Evolutionary conservation across 176 grass and related monocot species (phyloP).

Genomic region (Bothriochloa decipiens): DNA sequence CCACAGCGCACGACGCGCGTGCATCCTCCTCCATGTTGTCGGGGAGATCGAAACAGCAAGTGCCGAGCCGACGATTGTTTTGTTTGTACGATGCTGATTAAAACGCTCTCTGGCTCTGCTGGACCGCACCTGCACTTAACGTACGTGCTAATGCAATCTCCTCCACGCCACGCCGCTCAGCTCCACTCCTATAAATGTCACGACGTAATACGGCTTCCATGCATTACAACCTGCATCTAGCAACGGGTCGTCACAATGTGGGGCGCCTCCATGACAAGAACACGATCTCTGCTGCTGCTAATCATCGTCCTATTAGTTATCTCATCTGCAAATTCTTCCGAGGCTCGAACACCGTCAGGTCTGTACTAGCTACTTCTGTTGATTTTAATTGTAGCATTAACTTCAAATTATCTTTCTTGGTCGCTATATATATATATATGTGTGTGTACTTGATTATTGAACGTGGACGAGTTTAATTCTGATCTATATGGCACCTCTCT

Average conservation of each 20-base stretch:
- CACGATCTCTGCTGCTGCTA: neutral
- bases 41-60: neutral
- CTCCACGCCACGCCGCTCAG: no score
- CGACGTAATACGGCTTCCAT: neutral
- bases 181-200: neutral
- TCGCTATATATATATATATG: no score
- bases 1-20: neutral
- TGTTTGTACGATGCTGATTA: neutral
- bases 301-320: neutral
- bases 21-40: conserved; percentile 3
- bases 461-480: neutral
- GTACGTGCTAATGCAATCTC: neutral
- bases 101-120: neutral
- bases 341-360: conserved; percentile 21
- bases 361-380: neutral
- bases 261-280: neutral
- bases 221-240: neutral
- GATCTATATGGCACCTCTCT: neutral
- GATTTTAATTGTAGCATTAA: neutral
- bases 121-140: neutral
- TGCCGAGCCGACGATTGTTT: neutral
- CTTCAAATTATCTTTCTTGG: neutral
- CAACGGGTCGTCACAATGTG: neutral
- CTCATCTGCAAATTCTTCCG: neutral
- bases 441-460: no score